Percentiles rank a stretch among this genome's conserved stretches.
phyloP scores from a whole-genome alignment of 352 stramenopile genomes.

The Pythium scleroteichum region DNA sequence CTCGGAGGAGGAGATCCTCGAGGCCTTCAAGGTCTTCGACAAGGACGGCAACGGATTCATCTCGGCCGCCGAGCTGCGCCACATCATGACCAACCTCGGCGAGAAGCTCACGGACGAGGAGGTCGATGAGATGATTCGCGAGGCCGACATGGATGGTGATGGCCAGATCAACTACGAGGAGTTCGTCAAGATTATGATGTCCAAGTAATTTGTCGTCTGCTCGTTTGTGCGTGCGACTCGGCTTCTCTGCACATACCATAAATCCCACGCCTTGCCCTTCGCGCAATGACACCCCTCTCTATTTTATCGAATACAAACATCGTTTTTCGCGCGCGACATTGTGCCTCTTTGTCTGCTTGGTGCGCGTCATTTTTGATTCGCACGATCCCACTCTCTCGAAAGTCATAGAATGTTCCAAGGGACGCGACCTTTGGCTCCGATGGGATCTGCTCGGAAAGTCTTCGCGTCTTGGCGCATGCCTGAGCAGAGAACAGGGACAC shows the following conservation, averaged over 20 bases:
- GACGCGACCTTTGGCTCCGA: no score
- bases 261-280: not conserved
- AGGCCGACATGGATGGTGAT: constrained; percentile 98
- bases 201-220: constrained; percentile 73
- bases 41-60: constrained; percentile 99
- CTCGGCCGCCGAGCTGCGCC: constrained; percentile 95
- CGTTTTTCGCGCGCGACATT: not conserved
- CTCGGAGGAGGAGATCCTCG: constrained; percentile 98
- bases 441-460: no score
- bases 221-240: not conserved
- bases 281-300: not conserved
- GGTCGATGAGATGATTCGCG: constrained; percentile 99
- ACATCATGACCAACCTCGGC: constrained; percentile 99
- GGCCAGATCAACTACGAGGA: constrained; percentile 99
- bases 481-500: no score
- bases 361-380: not conserved
- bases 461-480: no score
- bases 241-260: not conserved
- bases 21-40: constrained; percentile 98
- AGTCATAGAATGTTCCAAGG: no score
- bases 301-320: not conserved
- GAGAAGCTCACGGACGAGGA: constrained; percentile 99
- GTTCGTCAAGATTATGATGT: constrained; percentile 99
- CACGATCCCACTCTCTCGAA: not conserved
- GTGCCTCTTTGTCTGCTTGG: no score